Base-by-base conservation (phyloP, 2,329 filamentous ascomycete species). In the Neoascochyta sp. region DNA sequence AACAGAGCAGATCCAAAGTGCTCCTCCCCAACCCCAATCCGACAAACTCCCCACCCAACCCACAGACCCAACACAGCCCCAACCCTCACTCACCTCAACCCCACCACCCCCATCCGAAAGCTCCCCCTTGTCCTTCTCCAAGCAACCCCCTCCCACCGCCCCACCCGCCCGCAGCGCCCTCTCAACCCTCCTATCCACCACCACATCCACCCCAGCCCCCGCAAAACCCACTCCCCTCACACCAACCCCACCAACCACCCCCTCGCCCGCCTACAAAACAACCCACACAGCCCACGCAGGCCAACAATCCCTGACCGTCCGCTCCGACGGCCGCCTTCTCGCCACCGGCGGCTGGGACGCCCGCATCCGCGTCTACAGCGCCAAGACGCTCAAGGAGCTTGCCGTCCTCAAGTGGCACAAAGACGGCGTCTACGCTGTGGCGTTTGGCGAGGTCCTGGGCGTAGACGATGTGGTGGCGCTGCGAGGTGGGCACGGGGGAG, bases 391-490 rank as follows among this genome's bases (percentile, higher is more conserved):
- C 70, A 85, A 82, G 52, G 89, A 96, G 62, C 64, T 96, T 8
- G 92, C 90, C 0, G 87, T 95, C 32, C 67, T 96, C 42, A 94
- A 93, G 63, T 96, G 90, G 90, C 92, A 96, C 63, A 80, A 83
- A 47, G 82, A 85, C 17, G 89, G 89, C 1, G 89, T 86, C 43
- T 95, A 92, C 64, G 77, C 86, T 3, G 74, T 86, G 11, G 81
- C 78, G 1, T 93, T 96, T 66, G 81, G 73, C 0, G 49, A 65
- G 2, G 46, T 76, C 3, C 11, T 59, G 27, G 34, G 42, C 3
- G 22, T 19, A 6, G 34, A 24, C 16, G 39, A 47, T 13, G 9
- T 38, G 4, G 3, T 7, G 3, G 12, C 11, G 4, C 5, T n/a
- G 19, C 2, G 16, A 27, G 22, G 25, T 43, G 3, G 22, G 9